Conservation (phyloP, 768 basidiomycete species). For the Boletus sp. region DNA sequence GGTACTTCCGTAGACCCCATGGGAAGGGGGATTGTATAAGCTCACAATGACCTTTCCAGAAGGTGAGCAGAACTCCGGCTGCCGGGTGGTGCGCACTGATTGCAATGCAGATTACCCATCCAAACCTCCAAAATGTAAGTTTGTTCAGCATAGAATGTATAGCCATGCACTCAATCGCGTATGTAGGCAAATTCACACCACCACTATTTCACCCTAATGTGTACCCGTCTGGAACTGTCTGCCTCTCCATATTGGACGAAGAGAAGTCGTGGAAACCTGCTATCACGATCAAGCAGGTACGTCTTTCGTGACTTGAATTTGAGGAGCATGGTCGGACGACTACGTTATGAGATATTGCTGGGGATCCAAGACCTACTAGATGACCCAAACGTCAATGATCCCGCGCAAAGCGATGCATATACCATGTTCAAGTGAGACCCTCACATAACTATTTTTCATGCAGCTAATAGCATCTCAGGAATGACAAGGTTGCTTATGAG, state of each 20-base stretch:
- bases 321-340: background rate
- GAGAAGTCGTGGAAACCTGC: conserved; percentile 99
- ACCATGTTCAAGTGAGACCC: conserved; percentile 92
- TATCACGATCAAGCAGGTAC: conserved; percentile 96
- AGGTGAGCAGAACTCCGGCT: conserved; percentile 47
- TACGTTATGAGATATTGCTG: conserved; percentile 68
- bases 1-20: conserved; percentile 67
- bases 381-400: conserved; percentile 95
- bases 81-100: conserved; percentile 6
- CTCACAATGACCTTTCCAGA: conserved; percentile 94
- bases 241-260: conserved; percentile 95
- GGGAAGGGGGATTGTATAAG: conserved; percentile 97
- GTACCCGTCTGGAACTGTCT: conserved; percentile 98
- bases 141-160: conserved; percentile 1
- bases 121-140: conserved; percentile 88
- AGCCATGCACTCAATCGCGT: conserved; percentile 5
- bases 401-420: conserved; percentile 97
- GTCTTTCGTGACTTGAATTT: conserved; percentile 8
- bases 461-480: conserved; percentile 47
- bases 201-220: conserved; percentile 98
- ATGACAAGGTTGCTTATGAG: conserved; percentile 93
- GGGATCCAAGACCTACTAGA: conserved; percentile 96
- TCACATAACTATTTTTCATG: background rate
- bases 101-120: conserved; percentile 78
- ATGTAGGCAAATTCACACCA: conserved; percentile 90